phyloP scores from a whole-genome alignment of 2,329 filamentous ascomycete genomes.

The Diaporthe caulivora region DNA sequence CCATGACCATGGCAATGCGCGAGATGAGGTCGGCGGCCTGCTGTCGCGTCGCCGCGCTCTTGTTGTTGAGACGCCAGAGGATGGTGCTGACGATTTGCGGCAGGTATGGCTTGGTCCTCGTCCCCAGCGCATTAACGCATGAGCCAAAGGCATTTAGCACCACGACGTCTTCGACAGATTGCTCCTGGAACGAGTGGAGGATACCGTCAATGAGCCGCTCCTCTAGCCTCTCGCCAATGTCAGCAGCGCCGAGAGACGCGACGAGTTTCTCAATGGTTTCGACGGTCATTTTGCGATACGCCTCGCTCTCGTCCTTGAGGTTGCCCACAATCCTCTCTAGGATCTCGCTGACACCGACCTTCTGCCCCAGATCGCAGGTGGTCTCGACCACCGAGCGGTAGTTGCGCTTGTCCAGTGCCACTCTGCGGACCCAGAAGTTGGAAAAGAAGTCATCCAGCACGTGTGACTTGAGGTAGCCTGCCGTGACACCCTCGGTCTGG shows the following conservation, averaged over 20 bases:
- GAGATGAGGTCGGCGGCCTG: slow-evolving; percentile 97
- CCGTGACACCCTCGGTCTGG: slow-evolving; percentile 93
- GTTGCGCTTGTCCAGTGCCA: slow-evolving; percentile 97
- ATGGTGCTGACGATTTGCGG: slow-evolving; percentile 98
- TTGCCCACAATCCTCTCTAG: slow-evolving; percentile 93
- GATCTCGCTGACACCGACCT: slow-evolving; percentile 97
- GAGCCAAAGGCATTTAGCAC: slow-evolving; percentile 98
- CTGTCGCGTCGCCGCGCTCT: slow-evolving; percentile 94
- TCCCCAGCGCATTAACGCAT: slow-evolving; percentile 94
- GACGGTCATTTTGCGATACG: slow-evolving; percentile 98
- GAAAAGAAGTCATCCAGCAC: slow-evolving; percentile 98
- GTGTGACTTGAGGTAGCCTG: slow-evolving; percentile 93
- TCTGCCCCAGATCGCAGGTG: slow-evolving; percentile 95
- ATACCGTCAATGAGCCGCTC: slow-evolving; percentile 96
- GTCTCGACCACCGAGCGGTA: slow-evolving; percentile 98
- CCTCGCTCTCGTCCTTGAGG: slow-evolving; percentile 97
- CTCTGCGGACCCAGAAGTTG: slow-evolving; percentile 96
- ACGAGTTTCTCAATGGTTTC: slow-evolving; percentile 98
- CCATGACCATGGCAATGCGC: slow-evolving; percentile 98
- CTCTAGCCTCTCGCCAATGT: slow-evolving; percentile 92
- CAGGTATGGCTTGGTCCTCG: slow-evolving; percentile 94
- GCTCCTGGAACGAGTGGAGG: slow-evolving; percentile 96
- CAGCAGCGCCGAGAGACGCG: slow-evolving; percentile 90
- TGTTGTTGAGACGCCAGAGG: slow-evolving; percentile 97
- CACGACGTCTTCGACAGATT: slow-evolving; percentile 94